Evolutionary conservation across 345 rosid species (phyloP), one percentile per base, ranked within the genome.

Genomic region (Rhizophora mangle): DNA sequence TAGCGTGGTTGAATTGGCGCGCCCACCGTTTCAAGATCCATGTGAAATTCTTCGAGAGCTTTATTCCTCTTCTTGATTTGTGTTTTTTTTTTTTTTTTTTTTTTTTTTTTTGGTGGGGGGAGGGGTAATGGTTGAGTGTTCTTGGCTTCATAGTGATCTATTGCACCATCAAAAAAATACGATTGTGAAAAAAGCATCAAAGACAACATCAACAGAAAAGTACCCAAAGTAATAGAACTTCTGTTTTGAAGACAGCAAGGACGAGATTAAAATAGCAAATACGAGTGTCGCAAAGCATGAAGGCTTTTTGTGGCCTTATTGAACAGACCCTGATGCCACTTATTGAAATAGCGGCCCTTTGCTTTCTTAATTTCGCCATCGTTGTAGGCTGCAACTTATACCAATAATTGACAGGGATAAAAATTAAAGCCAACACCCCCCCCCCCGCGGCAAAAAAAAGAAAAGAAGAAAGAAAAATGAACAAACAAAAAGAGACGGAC

Each of bases 311-410:
- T 56, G 5, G 72, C 62, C 39, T 73, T 62, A 43, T 67, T 52
- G 72, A 73, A 67, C 2, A 73, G 67, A 18, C 71, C 71, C 1
- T 52, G 43, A 5, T 63, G 68, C 36, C 72, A 20, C 30, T 73
- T 73, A 0, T 62, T 51, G 54, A 61, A 61, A 27, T 61, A 3
- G 54, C 63, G 30, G 52, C n/a, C 34, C 32, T 52, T 37, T 73
- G 24, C 43, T 59, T 65, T 51, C 75, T 57, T 31, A 59, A 4
- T 31, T 59, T 58, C 53, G 5, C 76, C 76, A 65, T 72, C n/a
- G 70, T 0, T 2, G 26, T 2, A 2, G 10, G 9, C 37, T 34
- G 37, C 8, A 34, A 24, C 58, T 7, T 54, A 10, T n/a, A 54
- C 26, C 11, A 10, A 24, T 0, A 21, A 54, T 54, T 21, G 3